These are phyloP conservation scores for Plasmodium falciparum DNA, from an alignment of 169 alveolate genomes.

Conservation along the genomic window DNA sequence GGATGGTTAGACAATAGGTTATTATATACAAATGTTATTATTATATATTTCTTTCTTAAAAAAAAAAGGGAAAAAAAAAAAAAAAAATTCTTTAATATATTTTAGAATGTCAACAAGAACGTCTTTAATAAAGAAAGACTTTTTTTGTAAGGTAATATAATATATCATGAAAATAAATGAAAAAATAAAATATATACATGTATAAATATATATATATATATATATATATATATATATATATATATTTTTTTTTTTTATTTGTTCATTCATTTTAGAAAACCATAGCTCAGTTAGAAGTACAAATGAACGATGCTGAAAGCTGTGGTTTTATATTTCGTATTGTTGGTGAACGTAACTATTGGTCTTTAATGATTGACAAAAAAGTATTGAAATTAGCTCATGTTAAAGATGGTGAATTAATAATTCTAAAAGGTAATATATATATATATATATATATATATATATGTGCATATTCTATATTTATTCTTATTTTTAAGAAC, in stretches of 20 bases:
- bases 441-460: constrained; percentile 1
- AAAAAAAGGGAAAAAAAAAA: too few species aligned
- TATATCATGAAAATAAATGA: background rate
- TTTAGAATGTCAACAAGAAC: constrained; percentile 69
- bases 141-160: constrained; percentile 70
- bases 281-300: constrained; percentile 73
- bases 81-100: background rate
- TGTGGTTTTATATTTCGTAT: constrained; percentile 72
- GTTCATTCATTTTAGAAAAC: constrained; percentile 26
- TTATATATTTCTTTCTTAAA: background rate
- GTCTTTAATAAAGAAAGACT: constrained; percentile 60
- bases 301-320: constrained; percentile 59
- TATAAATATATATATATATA: background rate
- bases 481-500: too few species aligned
- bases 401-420: constrained; percentile 54
- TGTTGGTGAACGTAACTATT: constrained; percentile 56
- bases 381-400: constrained; percentile 34
- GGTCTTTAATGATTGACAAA: constrained; percentile 70
- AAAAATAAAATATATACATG: background rate
- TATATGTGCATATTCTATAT: too few species aligned
- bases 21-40: background rate
- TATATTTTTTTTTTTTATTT: background rate
- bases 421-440: constrained; percentile 36
- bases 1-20: constrained; percentile 78
- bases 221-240: background rate